Evolutionary conservation across 148 eudicot species (phyloP), one percentile per base, ranked within the genome.

Genomic region (Amaranthus hypochondriacus): DNA sequence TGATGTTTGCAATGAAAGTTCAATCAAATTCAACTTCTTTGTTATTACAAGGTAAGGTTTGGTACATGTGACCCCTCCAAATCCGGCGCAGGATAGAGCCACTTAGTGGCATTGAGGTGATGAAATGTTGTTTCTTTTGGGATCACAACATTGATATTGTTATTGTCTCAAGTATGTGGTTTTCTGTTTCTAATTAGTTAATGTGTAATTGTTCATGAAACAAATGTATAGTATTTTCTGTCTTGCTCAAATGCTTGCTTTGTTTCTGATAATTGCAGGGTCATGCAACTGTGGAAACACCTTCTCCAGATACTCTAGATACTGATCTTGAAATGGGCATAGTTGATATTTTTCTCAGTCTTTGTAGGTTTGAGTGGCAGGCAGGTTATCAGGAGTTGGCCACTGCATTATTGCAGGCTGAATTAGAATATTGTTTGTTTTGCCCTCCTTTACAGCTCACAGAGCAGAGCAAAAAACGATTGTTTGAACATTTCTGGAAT

Each of bases 321-420:
- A 71, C 87, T 47, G 87, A 86, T 56, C 79, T 82, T 77, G 99
- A 95, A 82, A 87, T 88, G 68, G 88, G 90, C 66, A 78, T 95
- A 66, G 96, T 92, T 72, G 92, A 92, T 84, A 68, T 89, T 74
- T 86, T 95, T 83, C 56, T 90, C 56, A 81, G 90, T 73, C 89
- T 95, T 18, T 95, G 99, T 78, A 86, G 96, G 77, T 88, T 92
- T 78, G 99, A 95, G 86, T 95, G 99, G 99, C 96, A 92, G 77
- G 87, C 90, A 73, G 99, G 99, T n/a, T 92, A 88, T 82, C 92
- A 83, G 55, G 99, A 95, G 86, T 82, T 95, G 82, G 90, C 97
- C 42, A 95, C 97, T 83, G 97, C 97, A 66, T 82, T 95, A 74
- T 85, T 95, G 77, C 99, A 95, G 86, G 99, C 94, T 47, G 94